Evolutionary conservation across 140 eudicot genomes (phyloP), one percentile per base, ranked within the genome.

Genomic region (Stevia rebaudiana): DNA sequence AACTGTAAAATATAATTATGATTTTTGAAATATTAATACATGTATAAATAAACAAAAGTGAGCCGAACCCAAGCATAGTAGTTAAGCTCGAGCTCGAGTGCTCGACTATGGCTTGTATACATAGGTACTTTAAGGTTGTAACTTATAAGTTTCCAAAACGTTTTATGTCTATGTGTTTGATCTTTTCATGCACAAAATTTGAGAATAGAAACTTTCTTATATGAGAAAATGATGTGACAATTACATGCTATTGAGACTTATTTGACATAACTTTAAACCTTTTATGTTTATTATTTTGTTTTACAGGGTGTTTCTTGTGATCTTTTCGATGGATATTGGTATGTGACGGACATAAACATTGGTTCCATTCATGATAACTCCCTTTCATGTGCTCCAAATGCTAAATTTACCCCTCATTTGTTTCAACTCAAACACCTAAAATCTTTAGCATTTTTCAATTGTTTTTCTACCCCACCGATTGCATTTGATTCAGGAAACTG

Each of bases 221-320:
- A 33, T 24, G 37, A 23, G 57, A 52, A 23, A 54, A 24, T 48
- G 4, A 52, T 49, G 37, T 10, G 31, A 49, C 28, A 48, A 0
- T 47, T 53, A 24, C 23, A 55, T 68, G 73, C 18, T 16, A 68
- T 12, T n/a, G 17, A 60, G 5, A 61, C 60, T 33, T 40, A 16
- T 69, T 55, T 46, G 43, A 43, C 42, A 18, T 15, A 9, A 21
- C 12, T 24, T 54, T 23, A 5, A 11, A 69, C n/a, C 54, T 17
- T 47, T 58, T 5, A 43, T 39, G 28, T 30, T 18, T 25, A 18
- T 57, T 69, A 43, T 22, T 33, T 69, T 60, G 35, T 57, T 63
- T 21, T 67, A 23, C 95, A 91, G 98, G 95, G 98, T 49, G 92
- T 91, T 67, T 73, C 92, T 55, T 91, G 98, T 85, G 98, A 91